A percentile compares a stretch with the other conserved stretches of the same genome.
These are phyloP conservation scores for Ramaria rubella DNA, from an alignment of 768 basidiomycete genomes.

Conservation along the genomic window DNA sequence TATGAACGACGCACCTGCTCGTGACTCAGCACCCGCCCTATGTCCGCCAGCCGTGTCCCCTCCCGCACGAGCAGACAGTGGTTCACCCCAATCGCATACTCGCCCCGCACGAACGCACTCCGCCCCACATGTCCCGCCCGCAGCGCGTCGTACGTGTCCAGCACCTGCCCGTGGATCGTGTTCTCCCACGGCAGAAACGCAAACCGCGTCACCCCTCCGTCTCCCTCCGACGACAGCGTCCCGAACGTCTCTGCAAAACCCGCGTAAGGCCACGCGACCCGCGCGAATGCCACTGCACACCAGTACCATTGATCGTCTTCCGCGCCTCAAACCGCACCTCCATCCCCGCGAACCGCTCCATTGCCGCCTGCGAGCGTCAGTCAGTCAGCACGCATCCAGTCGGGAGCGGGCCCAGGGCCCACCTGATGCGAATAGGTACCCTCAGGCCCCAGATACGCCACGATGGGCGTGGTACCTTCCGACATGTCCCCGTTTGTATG, in stretches of 20 bases:
- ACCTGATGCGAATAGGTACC: conserved; percentile 72
- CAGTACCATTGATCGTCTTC: conserved; percentile 3
- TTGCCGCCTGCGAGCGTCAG: conserved; percentile 34
- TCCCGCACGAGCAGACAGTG: conserved; percentile 63
- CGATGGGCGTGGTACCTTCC: background rate
- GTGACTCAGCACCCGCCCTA: conserved; percentile 63
- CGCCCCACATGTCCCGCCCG: conserved; percentile 33
- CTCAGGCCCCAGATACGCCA: conserved; percentile 59
- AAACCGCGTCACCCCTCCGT: conserved; percentile 30
- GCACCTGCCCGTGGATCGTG: conserved; percentile 62
- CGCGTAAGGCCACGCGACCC: background rate
- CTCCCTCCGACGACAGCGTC: conserved; percentile 31
- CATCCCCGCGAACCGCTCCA: conserved; percentile 32
- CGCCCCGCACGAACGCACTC: conserved; percentile 51
- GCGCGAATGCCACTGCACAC: background rate
- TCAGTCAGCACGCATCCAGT: background rate
- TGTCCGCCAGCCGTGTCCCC: conserved; percentile 49
- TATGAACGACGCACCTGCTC: conserved; percentile 52
- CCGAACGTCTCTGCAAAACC: conserved; percentile 48
- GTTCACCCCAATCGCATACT: conserved; percentile 50
- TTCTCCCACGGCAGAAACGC: conserved; percentile 82
- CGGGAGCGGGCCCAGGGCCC: conserved; percentile 3
- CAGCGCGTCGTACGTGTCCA: conserved; percentile 67
- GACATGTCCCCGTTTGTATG: no score
- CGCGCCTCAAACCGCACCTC: conserved; percentile 4